Percentiles rank a stretch among this genome's conserved stretches.
Conservation (phyloP, 164 flowering plant species). For the Magnolia officinalis region DNA sequence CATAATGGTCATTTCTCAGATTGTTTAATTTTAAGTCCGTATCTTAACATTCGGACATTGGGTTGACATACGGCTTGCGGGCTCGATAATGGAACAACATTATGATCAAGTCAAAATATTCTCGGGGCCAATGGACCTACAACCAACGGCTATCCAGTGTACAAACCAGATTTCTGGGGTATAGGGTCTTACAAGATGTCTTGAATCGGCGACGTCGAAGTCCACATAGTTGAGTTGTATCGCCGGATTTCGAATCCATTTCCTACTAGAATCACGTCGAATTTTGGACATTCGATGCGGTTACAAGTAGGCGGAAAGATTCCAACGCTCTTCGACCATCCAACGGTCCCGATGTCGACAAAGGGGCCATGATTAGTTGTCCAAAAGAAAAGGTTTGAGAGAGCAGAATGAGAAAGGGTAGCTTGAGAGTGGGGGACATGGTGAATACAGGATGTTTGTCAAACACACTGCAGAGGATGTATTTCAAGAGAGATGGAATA, state of each 20-base stretch:
- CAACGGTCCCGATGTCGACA: background rate
- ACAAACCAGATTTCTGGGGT: too few species aligned
- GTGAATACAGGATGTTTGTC: background rate
- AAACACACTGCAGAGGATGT: background rate
- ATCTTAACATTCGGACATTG: too few species aligned
- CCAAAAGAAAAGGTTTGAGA: slow-evolving; percentile 1
- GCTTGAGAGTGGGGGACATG: slow-evolving; percentile 16
- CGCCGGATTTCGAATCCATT: slow-evolving; percentile 77
- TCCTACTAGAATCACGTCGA: slow-evolving; percentile 42
- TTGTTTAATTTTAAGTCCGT: too few species aligned
- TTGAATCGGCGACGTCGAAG: slow-evolving; percentile 58
- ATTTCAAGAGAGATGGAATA: background rate
- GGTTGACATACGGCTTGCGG: too few species aligned
- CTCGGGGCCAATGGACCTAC: too few species aligned
- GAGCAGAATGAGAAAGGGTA: slow-evolving; percentile 8
- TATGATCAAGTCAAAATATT: too few species aligned
- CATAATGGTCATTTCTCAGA: too few species aligned
- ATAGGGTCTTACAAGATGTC: too few species aligned
- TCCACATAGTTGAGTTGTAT: slow-evolving; percentile 65
- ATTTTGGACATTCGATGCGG: slow-evolving; percentile 81
- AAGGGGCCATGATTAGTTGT: background rate
- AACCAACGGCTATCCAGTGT: too few species aligned
- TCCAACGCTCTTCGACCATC: background rate
- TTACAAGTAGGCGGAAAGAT: slow-evolving; percentile 51
- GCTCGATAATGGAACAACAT: too few species aligned